Evolutionary conservation across 1,139 yeast species (phyloP).

Genomic region (Hemisphaericaspora subhashii): DNA sequence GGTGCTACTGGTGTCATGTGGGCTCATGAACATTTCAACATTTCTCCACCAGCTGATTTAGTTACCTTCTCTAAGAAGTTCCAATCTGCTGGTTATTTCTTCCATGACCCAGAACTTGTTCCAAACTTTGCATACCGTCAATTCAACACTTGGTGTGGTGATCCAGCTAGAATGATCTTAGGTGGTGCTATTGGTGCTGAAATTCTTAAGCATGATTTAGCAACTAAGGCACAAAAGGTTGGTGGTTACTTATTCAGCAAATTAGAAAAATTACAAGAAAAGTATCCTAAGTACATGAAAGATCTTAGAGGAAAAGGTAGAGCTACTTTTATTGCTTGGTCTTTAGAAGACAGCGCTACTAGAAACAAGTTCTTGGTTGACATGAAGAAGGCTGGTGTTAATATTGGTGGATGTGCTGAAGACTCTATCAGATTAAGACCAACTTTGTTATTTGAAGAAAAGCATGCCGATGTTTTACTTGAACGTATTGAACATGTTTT

Average conservation of each 20-base stretch:
- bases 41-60: slow-evolving; percentile 73
- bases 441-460: slow-evolving; percentile 68
- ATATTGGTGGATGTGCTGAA: slow-evolving; percentile 81
- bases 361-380: slow-evolving; percentile 60
- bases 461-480: slow-evolving; percentile 70
- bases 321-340: slow-evolving; percentile 83
- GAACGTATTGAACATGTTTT: slow-evolving; percentile 49
- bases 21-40: slow-evolving; percentile 83
- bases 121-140: slow-evolving; percentile 78
- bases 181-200: slow-evolving; percentile 71
- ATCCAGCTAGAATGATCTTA: slow-evolving; percentile 74
- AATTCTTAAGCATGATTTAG: slow-evolving; percentile 58
- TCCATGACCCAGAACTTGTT: slow-evolving; percentile 65
- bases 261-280: slow-evolving; percentile 49
- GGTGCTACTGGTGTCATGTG: slow-evolving; percentile 84
- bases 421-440: slow-evolving; percentile 77
- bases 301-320: slow-evolving; percentile 73
- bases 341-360: slow-evolving; percentile 49
- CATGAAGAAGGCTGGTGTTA: slow-evolving; percentile 63
- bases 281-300: slow-evolving; percentile 51
- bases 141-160: slow-evolving; percentile 92
- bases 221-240: slow-evolving; percentile 52
- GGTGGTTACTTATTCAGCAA: slow-evolving; percentile 62
- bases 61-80: slow-evolving; percentile 84
- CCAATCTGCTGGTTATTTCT: slow-evolving; percentile 85